Conservation (phyloP, 2,329 filamentous ascomycete genomes). For the Uncinocarpus reesii region DNA sequence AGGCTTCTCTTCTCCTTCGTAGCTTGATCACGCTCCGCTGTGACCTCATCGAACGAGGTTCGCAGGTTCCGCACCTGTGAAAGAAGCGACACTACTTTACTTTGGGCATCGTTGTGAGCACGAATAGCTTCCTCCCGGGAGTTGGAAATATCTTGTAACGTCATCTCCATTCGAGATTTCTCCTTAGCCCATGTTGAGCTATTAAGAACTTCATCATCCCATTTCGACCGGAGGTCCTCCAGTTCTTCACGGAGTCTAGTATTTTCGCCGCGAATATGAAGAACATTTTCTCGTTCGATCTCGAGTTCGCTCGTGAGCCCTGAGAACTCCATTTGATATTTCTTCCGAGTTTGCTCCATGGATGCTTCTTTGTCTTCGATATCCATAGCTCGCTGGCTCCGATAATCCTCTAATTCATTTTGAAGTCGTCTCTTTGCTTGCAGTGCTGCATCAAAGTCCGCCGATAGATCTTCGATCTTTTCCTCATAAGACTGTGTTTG, state of each 20-base stretch:
- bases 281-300: conserved; percentile 77
- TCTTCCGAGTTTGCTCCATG: conserved; percentile 93
- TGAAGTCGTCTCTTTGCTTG: conserved; percentile 91
- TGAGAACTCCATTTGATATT: conserved; percentile 89
- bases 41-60: conserved; percentile 72
- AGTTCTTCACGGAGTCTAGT: conserved; percentile 86
- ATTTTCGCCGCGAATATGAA: conserved; percentile 76
- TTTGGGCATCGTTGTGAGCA: conserved; percentile 89
- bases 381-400: conserved; percentile 86
- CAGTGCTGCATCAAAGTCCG: conserved; percentile 72
- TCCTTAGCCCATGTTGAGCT: conserved; percentile 98
- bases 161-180: conserved; percentile 82
- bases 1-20: conserved; percentile 82
- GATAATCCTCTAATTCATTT: conserved; percentile 94
- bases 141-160: conserved; percentile 73
- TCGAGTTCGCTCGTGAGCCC: conserved; percentile 86
- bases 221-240: conserved; percentile 87
- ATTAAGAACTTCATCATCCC: conserved; percentile 96
- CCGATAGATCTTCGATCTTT: conserved; percentile 79
- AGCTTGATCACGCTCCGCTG: conserved; percentile 73
- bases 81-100: conserved; percentile 80
- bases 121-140: conserved; percentile 89
- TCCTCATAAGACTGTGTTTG: conserved; percentile 85
- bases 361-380: conserved; percentile 94
- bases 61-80: conserved; percentile 81